Percentiles rank a stretch among this genome's conserved stretches.
phyloP scores from a whole-genome alignment of 768 basidiomycete genomes.

The Rhodotorula graminis region DNA sequence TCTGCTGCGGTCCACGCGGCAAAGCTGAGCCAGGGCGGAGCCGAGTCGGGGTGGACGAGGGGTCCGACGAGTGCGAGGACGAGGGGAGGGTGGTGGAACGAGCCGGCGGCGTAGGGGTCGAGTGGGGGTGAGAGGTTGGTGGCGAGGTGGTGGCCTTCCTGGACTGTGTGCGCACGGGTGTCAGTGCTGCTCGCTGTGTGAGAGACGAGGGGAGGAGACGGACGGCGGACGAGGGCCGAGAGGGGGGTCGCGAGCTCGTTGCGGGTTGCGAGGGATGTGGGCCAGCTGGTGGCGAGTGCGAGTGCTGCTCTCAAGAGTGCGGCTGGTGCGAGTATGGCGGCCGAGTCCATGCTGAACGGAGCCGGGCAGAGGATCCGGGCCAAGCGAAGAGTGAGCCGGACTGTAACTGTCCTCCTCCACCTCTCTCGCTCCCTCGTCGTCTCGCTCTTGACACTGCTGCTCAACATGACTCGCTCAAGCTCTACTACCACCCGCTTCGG shows the following conservation, averaged over 20 bases:
- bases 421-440: not conserved
- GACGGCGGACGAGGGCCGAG: constrained; percentile 54
- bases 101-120: constrained; percentile 19
- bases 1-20: constrained; percentile 70
- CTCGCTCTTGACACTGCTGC: not conserved
- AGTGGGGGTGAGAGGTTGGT: constrained; percentile 22
- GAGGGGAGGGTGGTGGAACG: constrained; percentile 57
- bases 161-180: constrained; percentile 55
- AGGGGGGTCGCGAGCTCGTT: constrained; percentile 75
- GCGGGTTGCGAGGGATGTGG: constrained; percentile 59
- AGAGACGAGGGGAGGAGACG: constrained; percentile 49
- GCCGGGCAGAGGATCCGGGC: too few species aligned
- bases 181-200: too few species aligned
- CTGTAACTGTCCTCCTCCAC: too few species aligned
- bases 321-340: not conserved
- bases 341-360: not conserved
- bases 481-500: constrained; percentile 4
- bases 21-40: constrained; percentile 46
- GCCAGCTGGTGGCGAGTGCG: constrained; percentile 52
- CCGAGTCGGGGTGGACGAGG: constrained; percentile 51
- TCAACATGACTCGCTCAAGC: not conserved
- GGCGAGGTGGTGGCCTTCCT: constrained; percentile 81
- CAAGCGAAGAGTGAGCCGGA: too few species aligned
- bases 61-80: constrained; percentile 65
- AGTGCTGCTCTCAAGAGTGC: constrained; percentile 49